Conservation (phyloP, 1,284 basidiomycete species). For the Heterobasidion parviporum region DNA sequence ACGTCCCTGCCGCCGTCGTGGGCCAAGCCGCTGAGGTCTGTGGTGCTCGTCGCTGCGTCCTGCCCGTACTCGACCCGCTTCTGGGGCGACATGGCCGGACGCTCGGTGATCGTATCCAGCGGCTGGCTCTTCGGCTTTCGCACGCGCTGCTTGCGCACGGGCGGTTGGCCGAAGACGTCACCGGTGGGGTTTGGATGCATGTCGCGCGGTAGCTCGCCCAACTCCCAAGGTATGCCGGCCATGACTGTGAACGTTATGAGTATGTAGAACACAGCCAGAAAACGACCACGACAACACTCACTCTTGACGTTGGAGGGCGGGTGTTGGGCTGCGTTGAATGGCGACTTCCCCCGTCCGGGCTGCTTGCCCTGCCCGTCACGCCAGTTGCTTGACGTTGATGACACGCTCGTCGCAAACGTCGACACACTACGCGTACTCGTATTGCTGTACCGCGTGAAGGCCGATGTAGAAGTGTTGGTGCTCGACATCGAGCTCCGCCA, state of each 20-base stretch:
- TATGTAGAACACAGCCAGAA: background rate
- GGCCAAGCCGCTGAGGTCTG: slow-evolving; percentile 39
- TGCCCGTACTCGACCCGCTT: slow-evolving; percentile 30
- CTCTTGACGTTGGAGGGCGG: slow-evolving; percentile 72
- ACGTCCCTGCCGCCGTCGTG: slow-evolving; percentile 30
- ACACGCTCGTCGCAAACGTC: slow-evolving; percentile 71
- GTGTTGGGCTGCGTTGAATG: slow-evolving; percentile 10
- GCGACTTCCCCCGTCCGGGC: slow-evolving; percentile 15
- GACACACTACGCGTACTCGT: slow-evolving; percentile 63
- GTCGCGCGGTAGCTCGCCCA: slow-evolving; percentile 57
- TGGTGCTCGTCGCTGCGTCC: slow-evolving; percentile 63
- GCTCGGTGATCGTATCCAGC: slow-evolving; percentile 70
- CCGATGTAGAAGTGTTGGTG: slow-evolving; percentile 56
- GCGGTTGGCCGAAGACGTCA: slow-evolving; percentile 53
- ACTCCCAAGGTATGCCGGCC: slow-evolving; percentile 66
- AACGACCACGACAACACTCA: slow-evolving; percentile 31
- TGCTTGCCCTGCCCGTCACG: slow-evolving; percentile 27
- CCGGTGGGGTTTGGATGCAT: slow-evolving; percentile 50
- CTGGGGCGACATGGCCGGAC: slow-evolving; percentile 29
- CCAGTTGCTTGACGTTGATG: slow-evolving; percentile 46
- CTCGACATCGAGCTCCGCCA: slow-evolving; percentile 72
- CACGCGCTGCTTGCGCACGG: slow-evolving; percentile 53
- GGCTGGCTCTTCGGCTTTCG: slow-evolving; percentile 55
- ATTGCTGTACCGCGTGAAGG: slow-evolving; percentile 75
- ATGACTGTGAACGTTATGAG: slow-evolving; percentile 40